Evolutionary conservation across 208 protist species (phyloP), one percentile per base, ranked within the genome.

Genomic region (Perkinsela sp.): DNA sequence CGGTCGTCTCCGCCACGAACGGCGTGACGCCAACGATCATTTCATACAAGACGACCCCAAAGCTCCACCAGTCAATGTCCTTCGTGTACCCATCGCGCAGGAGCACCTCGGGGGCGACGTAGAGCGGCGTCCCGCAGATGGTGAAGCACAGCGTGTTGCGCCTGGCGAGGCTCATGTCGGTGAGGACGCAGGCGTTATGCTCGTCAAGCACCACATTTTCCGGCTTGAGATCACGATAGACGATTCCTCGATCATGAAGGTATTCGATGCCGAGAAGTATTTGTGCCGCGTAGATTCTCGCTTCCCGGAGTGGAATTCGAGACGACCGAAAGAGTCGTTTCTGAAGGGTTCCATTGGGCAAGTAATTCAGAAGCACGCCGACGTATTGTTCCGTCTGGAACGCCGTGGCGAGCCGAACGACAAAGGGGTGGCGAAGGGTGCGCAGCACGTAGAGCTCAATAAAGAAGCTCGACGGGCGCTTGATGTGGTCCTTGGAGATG

Each of bases 31-130:
- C 91, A 2, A 87, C 76, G 66, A 95, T 81, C 78, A 95, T 93
- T 82, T 95, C 91, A 73, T 93, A 97, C 40, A 95, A 73, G 32
- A 97, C 71, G 57, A 94, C 86, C 57, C 94, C 94, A 74, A 94
- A 89, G 66, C 82, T 84, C 94, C 94, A 97, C 92, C 90, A 96
- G 78, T 97, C 94, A 30, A 96, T 90, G 30, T 88, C 85, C 77
- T 93, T 95, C 22, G 89, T 89, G 76, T 96, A 89, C 0, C 90
- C 88, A 32, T 80, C 79, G 31, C 90, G 84, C 40, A 81, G 78
- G 28, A 97, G 78, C 67, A 97, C 89, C 76, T 97, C 92, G 2
- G 93, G 90, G 0, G 94, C 86, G 31, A 94, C 84, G 78, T 92
- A 93, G 76, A 91, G 89, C 30, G 90, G 90, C 1, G 90, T 91